A percentile compares a stretch with the other conserved stretches of the same genome.
phyloP scores from a whole-genome alignment of 2,329 filamentous ascomycete genomes.

The Parastagonospora avenae region DNA sequence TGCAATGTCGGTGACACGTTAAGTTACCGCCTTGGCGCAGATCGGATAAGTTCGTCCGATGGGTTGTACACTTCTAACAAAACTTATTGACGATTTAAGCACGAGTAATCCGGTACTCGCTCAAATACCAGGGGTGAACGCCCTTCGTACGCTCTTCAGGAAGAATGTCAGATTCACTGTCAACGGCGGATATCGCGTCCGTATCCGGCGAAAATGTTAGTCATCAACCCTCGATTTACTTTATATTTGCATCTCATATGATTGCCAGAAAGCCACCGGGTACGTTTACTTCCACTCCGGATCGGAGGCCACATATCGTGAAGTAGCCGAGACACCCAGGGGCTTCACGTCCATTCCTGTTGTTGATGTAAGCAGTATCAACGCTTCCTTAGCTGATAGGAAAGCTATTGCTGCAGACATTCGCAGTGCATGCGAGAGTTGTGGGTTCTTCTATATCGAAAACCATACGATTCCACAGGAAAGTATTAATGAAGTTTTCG shows the following conservation, averaged over 20 bases:
- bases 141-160: too few species aligned
- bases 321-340: neutral
- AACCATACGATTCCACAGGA: neutral
- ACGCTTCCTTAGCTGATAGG: neutral
- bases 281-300: slow-evolving; percentile 2
- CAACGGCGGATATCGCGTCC: neutral
- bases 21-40: neutral
- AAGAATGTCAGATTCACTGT: neutral
- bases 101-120: too few species aligned
- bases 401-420: neutral
- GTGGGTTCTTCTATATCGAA: slow-evolving; percentile 2
- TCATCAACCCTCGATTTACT: neutral
- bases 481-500: neutral
- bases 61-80: neutral
- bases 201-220: neutral
- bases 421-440: neutral
- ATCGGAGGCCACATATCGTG: slow-evolving; percentile 1
- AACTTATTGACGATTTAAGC: too few species aligned
- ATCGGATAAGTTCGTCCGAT: neutral
- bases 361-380: neutral
- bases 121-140: too few species aligned
- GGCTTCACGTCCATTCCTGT: slow-evolving; percentile 1
- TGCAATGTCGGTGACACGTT: neutral
- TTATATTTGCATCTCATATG: neutral
- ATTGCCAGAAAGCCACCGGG: neutral